A percentile compares a stretch with the other conserved stretches of the same genome.
Conservation (phyloP, 352 stramenopile species). For the Pythium chondricola region DNA sequence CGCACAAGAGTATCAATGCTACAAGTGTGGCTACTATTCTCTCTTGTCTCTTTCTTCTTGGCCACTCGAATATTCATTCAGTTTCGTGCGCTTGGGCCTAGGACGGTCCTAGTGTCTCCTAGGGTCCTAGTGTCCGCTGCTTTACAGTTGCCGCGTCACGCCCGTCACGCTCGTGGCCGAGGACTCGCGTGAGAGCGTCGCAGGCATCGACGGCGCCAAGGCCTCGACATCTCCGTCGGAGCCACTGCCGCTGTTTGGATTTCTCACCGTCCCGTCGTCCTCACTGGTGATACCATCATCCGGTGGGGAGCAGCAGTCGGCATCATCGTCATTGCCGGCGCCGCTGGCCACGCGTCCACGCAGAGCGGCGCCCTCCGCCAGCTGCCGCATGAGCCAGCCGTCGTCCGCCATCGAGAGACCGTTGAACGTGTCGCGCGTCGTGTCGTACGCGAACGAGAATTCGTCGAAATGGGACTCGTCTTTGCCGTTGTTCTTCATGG, state of each 20-base stretch:
- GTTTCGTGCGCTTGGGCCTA: no score
- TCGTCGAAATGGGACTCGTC: slow-evolving; percentile 83
- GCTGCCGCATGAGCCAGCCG: slow-evolving; percentile 74
- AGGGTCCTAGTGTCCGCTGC: no score
- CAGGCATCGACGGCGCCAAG: not conserved
- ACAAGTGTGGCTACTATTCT: no score
- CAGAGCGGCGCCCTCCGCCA: slow-evolving; percentile 71
- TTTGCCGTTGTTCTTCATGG: slow-evolving; percentile 21
- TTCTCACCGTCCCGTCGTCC: slow-evolving; percentile 31
- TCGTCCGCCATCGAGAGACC: slow-evolving; percentile 78
- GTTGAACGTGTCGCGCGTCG: slow-evolving; percentile 66
- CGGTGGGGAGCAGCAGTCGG: slow-evolving; percentile 25
- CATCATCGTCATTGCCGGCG: slow-evolving; percentile 45
- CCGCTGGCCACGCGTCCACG: slow-evolving; percentile 48
- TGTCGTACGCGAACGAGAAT: slow-evolving; percentile 86
- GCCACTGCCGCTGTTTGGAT: slow-evolving; percentile 27
- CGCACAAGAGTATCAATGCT: no score
- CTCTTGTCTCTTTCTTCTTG: no score
- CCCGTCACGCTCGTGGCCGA: not conserved
- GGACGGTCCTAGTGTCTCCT: no score
- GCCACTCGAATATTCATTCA: no score
- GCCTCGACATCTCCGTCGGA: slow-evolving; percentile 53
- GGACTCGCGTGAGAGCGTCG: slow-evolving; percentile 1
- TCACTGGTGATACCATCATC: slow-evolving; percentile 53
- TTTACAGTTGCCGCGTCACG: not conserved